Conservation (phyloP, 306 rosid species). For the Glycyrrhiza uralensis region DNA sequence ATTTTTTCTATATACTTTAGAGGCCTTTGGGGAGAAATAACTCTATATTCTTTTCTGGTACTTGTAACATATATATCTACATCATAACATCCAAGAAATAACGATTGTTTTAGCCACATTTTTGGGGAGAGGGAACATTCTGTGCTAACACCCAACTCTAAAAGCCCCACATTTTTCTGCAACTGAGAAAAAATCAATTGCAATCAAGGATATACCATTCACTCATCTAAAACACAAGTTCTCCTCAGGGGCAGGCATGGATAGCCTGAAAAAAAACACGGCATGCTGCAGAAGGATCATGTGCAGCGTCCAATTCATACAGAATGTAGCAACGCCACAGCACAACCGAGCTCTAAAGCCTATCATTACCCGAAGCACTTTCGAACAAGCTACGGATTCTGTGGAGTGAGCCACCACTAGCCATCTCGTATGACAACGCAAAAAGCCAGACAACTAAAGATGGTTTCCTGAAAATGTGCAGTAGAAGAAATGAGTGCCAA, state of each 20-base stretch:
- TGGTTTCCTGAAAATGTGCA: constrained; percentile 65
- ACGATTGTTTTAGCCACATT: not conserved
- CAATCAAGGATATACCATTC: not conserved
- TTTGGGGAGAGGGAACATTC: not conserved
- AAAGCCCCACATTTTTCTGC: no score
- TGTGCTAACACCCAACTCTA: no score
- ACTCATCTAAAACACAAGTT: not conserved
- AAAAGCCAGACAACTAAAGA: constrained; percentile 78
- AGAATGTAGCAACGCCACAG: constrained; percentile 88
- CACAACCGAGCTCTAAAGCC: constrained; percentile 59
- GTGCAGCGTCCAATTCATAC: constrained; percentile 56
- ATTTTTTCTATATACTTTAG: not conserved
- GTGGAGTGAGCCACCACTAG: constrained; percentile 63
- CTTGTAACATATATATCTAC: not conserved
- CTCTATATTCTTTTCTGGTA: not conserved
- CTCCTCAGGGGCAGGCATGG: constrained; percentile 97
- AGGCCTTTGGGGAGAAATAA: no score
- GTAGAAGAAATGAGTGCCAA: constrained; percentile 20
- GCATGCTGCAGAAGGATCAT: constrained; percentile 66
- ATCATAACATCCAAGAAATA: not conserved
- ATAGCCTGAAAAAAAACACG: constrained; percentile 91
- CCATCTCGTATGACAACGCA: constrained; percentile 75
- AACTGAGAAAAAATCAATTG: not conserved
- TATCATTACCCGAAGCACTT: constrained; percentile 63
- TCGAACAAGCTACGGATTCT: constrained; percentile 89